phyloP scores from a whole-genome alignment of 192 early-diverging fungal species.

The Podila minutissima region DNA sequence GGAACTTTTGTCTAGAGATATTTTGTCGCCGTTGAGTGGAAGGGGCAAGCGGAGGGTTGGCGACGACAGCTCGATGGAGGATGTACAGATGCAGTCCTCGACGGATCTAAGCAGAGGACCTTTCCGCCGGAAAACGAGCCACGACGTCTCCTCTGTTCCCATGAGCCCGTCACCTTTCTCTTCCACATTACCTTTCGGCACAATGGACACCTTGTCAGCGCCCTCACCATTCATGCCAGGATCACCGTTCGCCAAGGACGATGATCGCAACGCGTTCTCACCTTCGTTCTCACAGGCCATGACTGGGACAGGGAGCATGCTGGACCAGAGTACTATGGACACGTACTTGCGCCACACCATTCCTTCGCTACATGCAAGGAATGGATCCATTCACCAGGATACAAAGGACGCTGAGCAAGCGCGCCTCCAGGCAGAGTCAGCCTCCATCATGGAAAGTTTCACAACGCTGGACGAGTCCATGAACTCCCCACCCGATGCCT shows the following conservation, averaged over 20 bases:
- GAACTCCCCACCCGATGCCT: slow-evolving; percentile 6
- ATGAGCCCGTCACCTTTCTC: background rate
- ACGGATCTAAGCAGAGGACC: background rate
- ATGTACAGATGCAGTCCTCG: slow-evolving; percentile 14
- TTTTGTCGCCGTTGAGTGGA: background rate
- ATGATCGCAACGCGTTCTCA: slow-evolving; percentile 19
- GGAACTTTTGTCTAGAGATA: background rate
- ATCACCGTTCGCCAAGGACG: slow-evolving; percentile 42
- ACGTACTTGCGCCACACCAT: background rate
- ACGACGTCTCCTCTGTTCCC: slow-evolving; percentile 4
- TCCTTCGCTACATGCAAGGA: background rate
- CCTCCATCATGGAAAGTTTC: slow-evolving; percentile 30
- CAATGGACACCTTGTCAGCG: slow-evolving; percentile 7
- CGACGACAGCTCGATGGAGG: slow-evolving; percentile 19
- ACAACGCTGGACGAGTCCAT: slow-evolving; percentile 31
- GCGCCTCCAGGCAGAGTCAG: slow-evolving; percentile 6
- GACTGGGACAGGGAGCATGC: background rate
- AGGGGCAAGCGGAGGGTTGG: slow-evolving; percentile 20
- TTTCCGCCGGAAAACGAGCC: slow-evolving; percentile 37
- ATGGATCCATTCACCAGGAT: slow-evolving; percentile 3
- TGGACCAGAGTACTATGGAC: slow-evolving; percentile 1
- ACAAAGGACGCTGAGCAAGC: slow-evolving; percentile 11
- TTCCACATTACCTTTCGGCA: slow-evolving; percentile 1
- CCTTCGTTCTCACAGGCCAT: slow-evolving; percentile 20
- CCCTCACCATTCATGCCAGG: slow-evolving; percentile 42